These are phyloP conservation scores for Fraxinus baroniana DNA, from an alignment of 305 asterid genomes.

Conservation along the genomic window DNA sequence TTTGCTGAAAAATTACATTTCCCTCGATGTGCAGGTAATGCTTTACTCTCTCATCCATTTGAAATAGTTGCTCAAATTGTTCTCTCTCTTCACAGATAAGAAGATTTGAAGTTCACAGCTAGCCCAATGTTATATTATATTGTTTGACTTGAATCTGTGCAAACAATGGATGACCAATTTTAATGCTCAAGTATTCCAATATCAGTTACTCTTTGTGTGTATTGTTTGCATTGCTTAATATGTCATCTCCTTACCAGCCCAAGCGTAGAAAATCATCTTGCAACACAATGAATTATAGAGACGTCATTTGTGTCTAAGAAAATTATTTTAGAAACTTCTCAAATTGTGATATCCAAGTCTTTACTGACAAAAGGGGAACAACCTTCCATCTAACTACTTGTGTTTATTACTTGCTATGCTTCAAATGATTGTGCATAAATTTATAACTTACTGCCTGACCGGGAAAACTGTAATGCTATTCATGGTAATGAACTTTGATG, in stretches of 20 bases:
- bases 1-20: slow-evolving; percentile 42
- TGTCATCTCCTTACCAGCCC: not conserved
- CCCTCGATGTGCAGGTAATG: slow-evolving; percentile 50
- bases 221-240: not conserved
- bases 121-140: not conserved
- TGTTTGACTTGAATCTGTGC: not conserved
- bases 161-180: not conserved
- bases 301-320: not conserved
- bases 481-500: not conserved
- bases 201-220: not conserved
- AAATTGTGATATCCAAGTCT: not conserved
- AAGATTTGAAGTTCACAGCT: not conserved
- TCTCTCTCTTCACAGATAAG: not conserved
- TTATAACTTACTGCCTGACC: not conserved
- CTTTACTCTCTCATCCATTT: not conserved
- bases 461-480: not conserved
- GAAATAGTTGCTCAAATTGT: not conserved
- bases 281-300: not conserved
- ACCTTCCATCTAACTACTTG: not conserved
- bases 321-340: not conserved
- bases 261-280: not conserved
- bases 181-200: not conserved
- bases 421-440: not conserved
- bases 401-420: not conserved
- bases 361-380: not conserved